Evolutionary conservation across 495 filamentous ascomycete species (phyloP).

Genomic region (Lasiosphaeriaceae sp.): DNA sequence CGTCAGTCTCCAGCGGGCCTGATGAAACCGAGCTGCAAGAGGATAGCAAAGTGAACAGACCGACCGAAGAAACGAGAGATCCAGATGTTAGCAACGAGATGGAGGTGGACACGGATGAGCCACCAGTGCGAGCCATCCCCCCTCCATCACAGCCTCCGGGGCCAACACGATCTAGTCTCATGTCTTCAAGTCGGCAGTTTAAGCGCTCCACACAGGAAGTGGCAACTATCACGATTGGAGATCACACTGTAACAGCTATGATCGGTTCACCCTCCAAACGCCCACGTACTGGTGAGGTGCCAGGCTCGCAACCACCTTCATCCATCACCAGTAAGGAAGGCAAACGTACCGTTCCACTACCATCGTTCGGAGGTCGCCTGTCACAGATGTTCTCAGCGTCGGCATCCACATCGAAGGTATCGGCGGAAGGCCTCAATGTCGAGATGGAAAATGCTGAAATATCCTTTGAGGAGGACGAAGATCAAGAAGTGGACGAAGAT

Average conservation of each 20-base stretch:
- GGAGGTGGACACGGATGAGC: constrained; percentile 18
- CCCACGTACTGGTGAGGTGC: constrained; percentile 9
- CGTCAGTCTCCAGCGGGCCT: background rate
- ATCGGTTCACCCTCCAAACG: constrained; percentile 45
- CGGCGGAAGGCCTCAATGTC: constrained; percentile 22
- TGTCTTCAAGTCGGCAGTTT: constrained; percentile 28
- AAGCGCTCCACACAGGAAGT: constrained; percentile 63
- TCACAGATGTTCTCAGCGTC: constrained; percentile 70
- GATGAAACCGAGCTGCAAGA: background rate
- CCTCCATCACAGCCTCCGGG: constrained; percentile 35
- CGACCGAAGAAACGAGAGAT: background rate
- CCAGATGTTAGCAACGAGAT: constrained; percentile 1
- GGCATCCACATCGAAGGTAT: constrained; percentile 35
- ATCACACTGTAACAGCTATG: constrained; percentile 61
- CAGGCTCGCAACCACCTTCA: background rate
- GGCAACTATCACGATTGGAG: constrained; percentile 87
- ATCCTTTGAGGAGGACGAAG: constrained; percentile 14
- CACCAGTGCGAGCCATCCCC: constrained; percentile 31
- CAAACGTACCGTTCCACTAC: constrained; percentile 16
- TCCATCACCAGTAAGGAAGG: background rate
- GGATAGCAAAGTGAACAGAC: background rate
- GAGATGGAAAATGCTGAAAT: constrained; percentile 26
- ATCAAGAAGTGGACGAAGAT: constrained; percentile 17
- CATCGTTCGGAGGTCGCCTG: constrained; percentile 63
- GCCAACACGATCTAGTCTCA: constrained; percentile 11